A percentile compares a stretch with the other conserved stretches of the same genome.
These are phyloP conservation scores for Colletotrichum tropicicola DNA, from an alignment of 2,329 filamentous ascomycete species.

Conservation along the genomic window DNA sequence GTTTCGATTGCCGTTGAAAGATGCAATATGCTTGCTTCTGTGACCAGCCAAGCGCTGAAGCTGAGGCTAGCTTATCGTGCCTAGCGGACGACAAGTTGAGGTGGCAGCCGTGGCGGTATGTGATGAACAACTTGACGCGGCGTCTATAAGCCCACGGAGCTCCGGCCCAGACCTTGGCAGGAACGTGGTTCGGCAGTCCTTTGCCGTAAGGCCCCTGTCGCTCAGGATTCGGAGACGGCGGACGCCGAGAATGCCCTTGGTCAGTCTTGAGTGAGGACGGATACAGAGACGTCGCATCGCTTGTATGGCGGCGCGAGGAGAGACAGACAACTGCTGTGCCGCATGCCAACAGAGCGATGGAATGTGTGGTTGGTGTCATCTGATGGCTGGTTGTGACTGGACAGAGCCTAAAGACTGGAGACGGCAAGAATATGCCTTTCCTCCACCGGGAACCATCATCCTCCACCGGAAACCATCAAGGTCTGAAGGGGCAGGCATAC, in stretches of 20 bases:
- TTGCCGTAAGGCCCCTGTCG: background rate
- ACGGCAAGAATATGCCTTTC: too few species aligned
- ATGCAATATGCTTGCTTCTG: background rate
- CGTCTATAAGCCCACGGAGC: background rate
- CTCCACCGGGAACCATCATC: background rate
- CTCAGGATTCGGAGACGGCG: background rate
- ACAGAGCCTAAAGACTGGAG: slow-evolving; percentile 12
- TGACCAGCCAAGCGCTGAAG: background rate
- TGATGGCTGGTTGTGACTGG: background rate
- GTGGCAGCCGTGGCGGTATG: background rate
- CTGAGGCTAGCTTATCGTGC: background rate
- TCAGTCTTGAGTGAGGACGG: too few species aligned
- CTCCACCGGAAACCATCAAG: too few species aligned
- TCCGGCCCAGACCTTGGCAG: background rate
- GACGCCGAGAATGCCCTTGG: background rate
- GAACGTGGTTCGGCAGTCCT: background rate
- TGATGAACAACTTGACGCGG: background rate
- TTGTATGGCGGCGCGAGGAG: background rate
- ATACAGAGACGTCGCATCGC: too few species aligned
- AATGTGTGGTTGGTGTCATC: background rate
- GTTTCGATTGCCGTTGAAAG: slow-evolving; percentile 4
- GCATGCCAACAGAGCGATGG: slow-evolving; percentile 1
- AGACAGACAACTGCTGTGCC: background rate
- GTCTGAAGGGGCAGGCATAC: too few species aligned
- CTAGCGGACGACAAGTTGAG: background rate